These are phyloP conservation scores for Dissophora ornata DNA, from an alignment of 192 early-diverging fungal genomes.

Conservation along the genomic window DNA sequence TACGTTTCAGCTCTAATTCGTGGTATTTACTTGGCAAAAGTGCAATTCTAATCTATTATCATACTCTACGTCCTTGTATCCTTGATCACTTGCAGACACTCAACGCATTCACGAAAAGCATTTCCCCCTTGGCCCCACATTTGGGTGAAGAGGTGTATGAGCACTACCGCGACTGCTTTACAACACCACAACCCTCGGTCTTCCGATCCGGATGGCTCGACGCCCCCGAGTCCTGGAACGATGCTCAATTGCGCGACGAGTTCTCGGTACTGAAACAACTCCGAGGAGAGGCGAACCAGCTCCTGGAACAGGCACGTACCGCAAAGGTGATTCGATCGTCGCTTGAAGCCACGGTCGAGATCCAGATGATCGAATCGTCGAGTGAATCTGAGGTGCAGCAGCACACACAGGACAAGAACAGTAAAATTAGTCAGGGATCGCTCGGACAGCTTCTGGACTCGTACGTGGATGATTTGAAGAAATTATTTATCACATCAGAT, in stretches of 20 bases:
- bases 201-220: conserved; percentile 73
- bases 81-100: too few relatives aligned
- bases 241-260: conserved; percentile 54
- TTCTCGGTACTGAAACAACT: conserved; percentile 58
- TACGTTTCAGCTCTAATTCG: too few relatives aligned
- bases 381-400: not conserved
- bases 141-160: conserved; percentile 82
- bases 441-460: conserved; percentile 12
- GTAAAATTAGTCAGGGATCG: conserved; percentile 11
- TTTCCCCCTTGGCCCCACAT: conserved; percentile 76
- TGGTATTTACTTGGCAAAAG: too few relatives aligned
- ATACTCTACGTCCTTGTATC: not conserved
- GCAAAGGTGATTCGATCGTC: conserved; percentile 65
- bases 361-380: conserved; percentile 29
- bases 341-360: conserved; percentile 61
- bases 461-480: conserved; percentile 56
- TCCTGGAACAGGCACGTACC: conserved; percentile 63
- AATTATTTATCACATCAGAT: conserved; percentile 61
- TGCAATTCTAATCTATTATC: not conserved
- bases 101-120: conserved; percentile 65
- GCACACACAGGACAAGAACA: conserved; percentile 2
- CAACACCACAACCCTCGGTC: conserved; percentile 59
- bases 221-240: conserved; percentile 58
- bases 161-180: conserved; percentile 57
- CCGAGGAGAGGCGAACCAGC: conserved; percentile 60